A percentile compares a stretch with the other conserved stretches of the same genome.
Evolutionary conservation across 495 filamentous ascomycete species (phyloP).

Genomic region (Beverwykella pulmonaria): DNA sequence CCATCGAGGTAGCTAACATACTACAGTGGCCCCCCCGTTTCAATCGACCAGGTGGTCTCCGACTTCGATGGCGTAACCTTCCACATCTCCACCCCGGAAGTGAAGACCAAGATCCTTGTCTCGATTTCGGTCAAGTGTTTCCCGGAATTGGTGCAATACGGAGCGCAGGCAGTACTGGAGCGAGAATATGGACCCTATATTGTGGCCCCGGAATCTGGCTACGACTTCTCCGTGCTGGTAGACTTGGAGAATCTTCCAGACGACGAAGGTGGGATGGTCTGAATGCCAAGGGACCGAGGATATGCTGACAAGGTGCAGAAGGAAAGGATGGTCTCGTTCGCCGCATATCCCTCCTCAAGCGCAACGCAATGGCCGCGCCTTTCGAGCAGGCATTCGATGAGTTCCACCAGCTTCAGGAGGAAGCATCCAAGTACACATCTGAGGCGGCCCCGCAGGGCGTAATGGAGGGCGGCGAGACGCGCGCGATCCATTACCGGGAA

Average conservation of each 20-base stretch:
- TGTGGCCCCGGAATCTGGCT: slow-evolving; percentile 81
- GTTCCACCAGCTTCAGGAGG: slow-evolving; percentile 79
- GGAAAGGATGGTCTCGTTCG: slow-evolving; percentile 80
- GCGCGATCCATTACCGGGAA: slow-evolving; percentile 96
- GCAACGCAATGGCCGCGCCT: slow-evolving; percentile 96
- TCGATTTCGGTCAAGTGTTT: slow-evolving; percentile 94
- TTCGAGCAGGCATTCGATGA: slow-evolving; percentile 97
- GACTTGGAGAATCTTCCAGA: slow-evolving; percentile 85
- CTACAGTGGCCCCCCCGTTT: slow-evolving; percentile 72
- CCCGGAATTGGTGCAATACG: slow-evolving; percentile 86
- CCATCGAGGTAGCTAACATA: slow-evolving; percentile 23
- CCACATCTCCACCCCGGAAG: slow-evolving; percentile 93
- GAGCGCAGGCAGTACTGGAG: slow-evolving; percentile 85
- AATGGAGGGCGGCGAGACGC: slow-evolving; percentile 85
- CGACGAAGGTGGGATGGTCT: slow-evolving; percentile 59
- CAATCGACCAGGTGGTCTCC: slow-evolving; percentile 95
- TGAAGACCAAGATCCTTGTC: slow-evolving; percentile 88
- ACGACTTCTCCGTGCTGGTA: slow-evolving; percentile 89
- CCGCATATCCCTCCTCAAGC: slow-evolving; percentile 85
- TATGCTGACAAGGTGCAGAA: slow-evolving; percentile 52
- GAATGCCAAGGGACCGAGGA: background rate
- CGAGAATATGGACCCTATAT: slow-evolving; percentile 94
- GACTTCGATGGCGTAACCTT: slow-evolving; percentile 98
- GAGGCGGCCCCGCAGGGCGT: slow-evolving; percentile 90
- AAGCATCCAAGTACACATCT: slow-evolving; percentile 83